Evolutionary conservation across 73 alveolate genomes (phyloP).

Genomic region (Stentor coeruleus): DNA sequence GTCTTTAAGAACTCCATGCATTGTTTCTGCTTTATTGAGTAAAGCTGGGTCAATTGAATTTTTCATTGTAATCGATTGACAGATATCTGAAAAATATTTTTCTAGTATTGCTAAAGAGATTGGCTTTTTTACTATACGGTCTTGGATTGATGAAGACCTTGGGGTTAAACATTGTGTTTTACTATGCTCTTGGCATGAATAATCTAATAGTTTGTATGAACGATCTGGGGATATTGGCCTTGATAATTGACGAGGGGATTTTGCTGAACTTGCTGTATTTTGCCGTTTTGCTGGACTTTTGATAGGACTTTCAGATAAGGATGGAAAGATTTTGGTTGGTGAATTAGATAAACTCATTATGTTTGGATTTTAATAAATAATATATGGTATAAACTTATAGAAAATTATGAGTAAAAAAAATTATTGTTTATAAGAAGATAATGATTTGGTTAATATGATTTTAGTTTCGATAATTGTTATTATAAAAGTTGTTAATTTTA

Average conservation of each 20-base stretch:
- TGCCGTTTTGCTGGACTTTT: neutral
- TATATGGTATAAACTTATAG: too few species aligned
- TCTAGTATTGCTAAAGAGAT: neutral
- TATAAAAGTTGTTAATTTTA: too few species aligned
- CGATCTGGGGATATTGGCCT: neutral
- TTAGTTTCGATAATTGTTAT: too few species aligned
- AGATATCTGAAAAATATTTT: neutral
- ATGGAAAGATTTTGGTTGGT: too few species aligned
- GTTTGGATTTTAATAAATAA: too few species aligned
- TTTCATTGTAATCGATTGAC: neutral
- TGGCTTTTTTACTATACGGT: neutral
- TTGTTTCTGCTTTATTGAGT: neutral
- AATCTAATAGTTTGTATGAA: neutral
- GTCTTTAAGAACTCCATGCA: neutral
- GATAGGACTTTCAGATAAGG: neutral
- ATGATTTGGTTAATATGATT: too few species aligned
- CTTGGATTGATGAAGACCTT: constrained; percentile 1
- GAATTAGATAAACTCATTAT: too few species aligned
- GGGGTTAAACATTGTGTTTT: neutral
- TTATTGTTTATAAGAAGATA: too few species aligned
- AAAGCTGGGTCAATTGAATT: neutral
- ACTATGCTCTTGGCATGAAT: neutral
- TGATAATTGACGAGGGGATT: neutral
- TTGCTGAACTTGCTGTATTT: neutral
- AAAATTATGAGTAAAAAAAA: too few species aligned